Percentiles rank a stretch among this genome's conserved stretches.
phyloP scores from a whole-genome alignment of 2,329 filamentous ascomycete species.

The Venturia oleaginea region DNA sequence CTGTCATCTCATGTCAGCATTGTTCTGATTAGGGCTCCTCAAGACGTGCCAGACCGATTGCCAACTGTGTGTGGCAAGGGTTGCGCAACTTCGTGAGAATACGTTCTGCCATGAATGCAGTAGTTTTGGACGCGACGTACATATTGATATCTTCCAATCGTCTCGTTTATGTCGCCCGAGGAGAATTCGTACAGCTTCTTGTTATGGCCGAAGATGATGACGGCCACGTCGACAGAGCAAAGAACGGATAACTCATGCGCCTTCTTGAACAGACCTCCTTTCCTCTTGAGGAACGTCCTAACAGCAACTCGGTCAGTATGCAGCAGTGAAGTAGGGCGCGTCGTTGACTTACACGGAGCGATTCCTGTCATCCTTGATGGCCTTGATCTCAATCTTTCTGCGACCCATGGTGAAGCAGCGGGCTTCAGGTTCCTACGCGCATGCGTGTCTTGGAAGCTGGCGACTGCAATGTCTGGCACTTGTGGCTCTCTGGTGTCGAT shows the following conservation, averaged over 20 bases:
- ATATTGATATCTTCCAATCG: slow-evolving; percentile 81
- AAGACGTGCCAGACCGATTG: background rate
- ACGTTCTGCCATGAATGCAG: background rate
- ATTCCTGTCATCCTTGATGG: slow-evolving; percentile 97
- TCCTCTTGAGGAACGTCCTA: slow-evolving; percentile 96
- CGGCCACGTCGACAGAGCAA: slow-evolving; percentile 95
- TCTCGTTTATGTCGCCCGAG: slow-evolving; percentile 84
- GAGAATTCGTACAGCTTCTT: slow-evolving; percentile 99
- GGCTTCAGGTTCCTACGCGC: background rate
- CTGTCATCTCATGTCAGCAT: slow-evolving; percentile 37
- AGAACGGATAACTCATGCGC: slow-evolving; percentile 96
- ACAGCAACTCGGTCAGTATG: slow-evolving; percentile 18
- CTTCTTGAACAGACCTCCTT: slow-evolving; percentile 98
- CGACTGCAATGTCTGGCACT: background rate
- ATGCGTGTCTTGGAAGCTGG: background rate
- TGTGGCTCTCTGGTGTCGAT: background rate
- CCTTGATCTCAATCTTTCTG: slow-evolving; percentile 99
- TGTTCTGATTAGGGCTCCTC: slow-evolving; percentile 1
- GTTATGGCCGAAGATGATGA: slow-evolving; percentile 97
- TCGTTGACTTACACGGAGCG: slow-evolving; percentile 74
- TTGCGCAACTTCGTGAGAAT: slow-evolving; percentile 14
- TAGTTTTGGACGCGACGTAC: slow-evolving; percentile 27
- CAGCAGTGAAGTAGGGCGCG: slow-evolving; percentile 19
- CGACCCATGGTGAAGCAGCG: slow-evolving; percentile 61
- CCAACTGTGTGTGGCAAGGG: slow-evolving; percentile 4